Percentiles rank a stretch among this genome's conserved stretches.
Evolutionary conservation across 78 protist genomes (phyloP).

Genomic region (Creolimax fragrantissima): DNA sequence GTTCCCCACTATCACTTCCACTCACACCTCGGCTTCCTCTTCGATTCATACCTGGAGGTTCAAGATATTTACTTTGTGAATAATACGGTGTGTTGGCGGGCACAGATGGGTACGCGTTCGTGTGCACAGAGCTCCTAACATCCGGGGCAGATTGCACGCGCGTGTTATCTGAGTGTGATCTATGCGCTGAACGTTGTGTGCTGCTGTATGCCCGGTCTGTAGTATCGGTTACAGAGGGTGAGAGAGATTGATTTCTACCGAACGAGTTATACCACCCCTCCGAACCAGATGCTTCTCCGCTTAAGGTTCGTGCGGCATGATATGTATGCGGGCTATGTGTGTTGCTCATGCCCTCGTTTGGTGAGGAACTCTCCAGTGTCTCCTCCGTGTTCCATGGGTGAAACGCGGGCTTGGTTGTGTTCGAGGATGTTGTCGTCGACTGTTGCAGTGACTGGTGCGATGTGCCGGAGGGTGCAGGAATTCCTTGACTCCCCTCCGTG

Average conservation of each 20-base stretch:
- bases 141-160: not conserved
- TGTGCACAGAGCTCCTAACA: not conserved
- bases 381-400: not conserved
- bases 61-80: not conserved
- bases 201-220: not conserved
- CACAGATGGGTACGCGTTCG: not conserved
- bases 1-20: not conserved
- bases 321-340: not conserved
- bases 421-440: too few relatives aligned
- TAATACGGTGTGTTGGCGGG: not conserved
- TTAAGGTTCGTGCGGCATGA: not conserved
- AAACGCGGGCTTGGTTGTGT: not conserved
- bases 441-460: too few relatives aligned
- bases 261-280: not conserved
- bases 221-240: not conserved
- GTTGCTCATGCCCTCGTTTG: not conserved
- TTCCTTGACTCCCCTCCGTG: too few relatives aligned
- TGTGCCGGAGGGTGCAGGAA: too few relatives aligned
- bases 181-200: not conserved
- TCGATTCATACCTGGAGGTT: not conserved
- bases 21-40: not conserved
- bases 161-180: not conserved
- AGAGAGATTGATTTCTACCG: not conserved
- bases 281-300: not conserved
- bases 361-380: not conserved